Base-by-base conservation (phyloP, 768 basidiomycete species). In the Russula griseocarnosa region DNA sequence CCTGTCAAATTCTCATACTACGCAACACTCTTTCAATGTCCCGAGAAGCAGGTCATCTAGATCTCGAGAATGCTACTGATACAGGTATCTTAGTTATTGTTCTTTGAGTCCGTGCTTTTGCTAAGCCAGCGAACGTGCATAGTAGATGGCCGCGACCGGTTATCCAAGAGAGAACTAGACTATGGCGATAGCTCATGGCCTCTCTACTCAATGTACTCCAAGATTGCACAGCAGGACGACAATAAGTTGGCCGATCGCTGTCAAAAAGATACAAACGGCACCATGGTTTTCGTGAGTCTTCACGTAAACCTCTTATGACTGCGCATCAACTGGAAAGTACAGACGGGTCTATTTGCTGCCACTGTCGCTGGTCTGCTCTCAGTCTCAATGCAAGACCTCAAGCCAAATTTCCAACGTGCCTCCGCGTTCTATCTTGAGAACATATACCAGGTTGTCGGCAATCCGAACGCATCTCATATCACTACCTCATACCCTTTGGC, bases 261-360 rank as follows among this genome's bases (percentile, higher is more conserved):
- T 44, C 58, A 62, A 51, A 58, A 20, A 26, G 60, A 66, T 26
- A 58, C 65, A 32, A 67, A 67, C 34, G 67, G 58, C 7, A 63
- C 60, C 47, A 58, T 69, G 3, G 46, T 69, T 26, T 69, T 69
- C 13, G 68, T 69, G 46, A 49, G 67, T 30, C 7, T 8, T 44
- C 26, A 3, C 22, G 6, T 34, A n/a, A 26, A 14, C 5, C 9
- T 40, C 22, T 7, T 2, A n/a, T 9, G 30, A 26, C 32, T 5
- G 26, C 10, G 26, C 20, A 14, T 38, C 28, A 53, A 65, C 14
- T 10, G 7, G 20, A 9, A 28, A n/a, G 16, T 14, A 8, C 42
- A 68, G 68, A 42, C 59, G 26, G 61, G 61, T 53, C 34, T 69
- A 13, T 69, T 69, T 46, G 60, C 68, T 8, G 66, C 54, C 5